Conservation (phyloP, 1,284 basidiomycete species). For the Leccinum fallax region DNA sequence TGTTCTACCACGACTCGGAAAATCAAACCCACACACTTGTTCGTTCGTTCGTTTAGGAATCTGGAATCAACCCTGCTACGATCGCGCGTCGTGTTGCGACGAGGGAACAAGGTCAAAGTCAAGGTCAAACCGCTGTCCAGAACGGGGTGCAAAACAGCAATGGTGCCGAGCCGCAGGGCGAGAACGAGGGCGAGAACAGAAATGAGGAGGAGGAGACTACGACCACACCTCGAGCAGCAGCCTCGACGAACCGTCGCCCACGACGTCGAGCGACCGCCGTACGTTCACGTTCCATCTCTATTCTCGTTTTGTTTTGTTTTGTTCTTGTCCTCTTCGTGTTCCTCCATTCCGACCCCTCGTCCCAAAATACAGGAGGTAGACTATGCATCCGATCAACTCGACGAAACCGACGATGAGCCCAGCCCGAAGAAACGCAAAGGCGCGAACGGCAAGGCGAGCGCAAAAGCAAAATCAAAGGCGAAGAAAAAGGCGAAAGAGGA, state of each 20-base stretch:
- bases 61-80: slow-evolving; percentile 75
- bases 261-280: slow-evolving; percentile 11
- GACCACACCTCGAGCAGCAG: slow-evolving; percentile 4
- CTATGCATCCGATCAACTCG: slow-evolving; percentile 75
- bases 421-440: slow-evolving; percentile 45
- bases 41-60: slow-evolving; percentile 50
- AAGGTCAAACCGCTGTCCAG: slow-evolving; percentile 37
- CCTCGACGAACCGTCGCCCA: slow-evolving; percentile 14
- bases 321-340: neutral
- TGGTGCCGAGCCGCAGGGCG: slow-evolving; percentile 22
- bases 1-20: neutral
- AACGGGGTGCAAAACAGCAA: slow-evolving; percentile 38
- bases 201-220: neutral
- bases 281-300: neutral
- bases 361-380: slow-evolving; percentile 43
- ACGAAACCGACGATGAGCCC: slow-evolving; percentile 51
- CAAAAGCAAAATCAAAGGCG: slow-evolving; percentile 50
- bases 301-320: neutral
- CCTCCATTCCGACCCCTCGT: neutral
- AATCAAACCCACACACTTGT: neutral
- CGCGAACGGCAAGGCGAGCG: slow-evolving; percentile 36
- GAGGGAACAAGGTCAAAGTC: slow-evolving; percentile 25
- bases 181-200: slow-evolving; percentile 5
- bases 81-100: slow-evolving; percentile 61
- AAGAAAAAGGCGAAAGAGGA: slow-evolving; percentile 50